Base-by-base conservation (phyloP, 2,329 filamentous ascomycete genomes). In the Kalmusia sp. region DNA sequence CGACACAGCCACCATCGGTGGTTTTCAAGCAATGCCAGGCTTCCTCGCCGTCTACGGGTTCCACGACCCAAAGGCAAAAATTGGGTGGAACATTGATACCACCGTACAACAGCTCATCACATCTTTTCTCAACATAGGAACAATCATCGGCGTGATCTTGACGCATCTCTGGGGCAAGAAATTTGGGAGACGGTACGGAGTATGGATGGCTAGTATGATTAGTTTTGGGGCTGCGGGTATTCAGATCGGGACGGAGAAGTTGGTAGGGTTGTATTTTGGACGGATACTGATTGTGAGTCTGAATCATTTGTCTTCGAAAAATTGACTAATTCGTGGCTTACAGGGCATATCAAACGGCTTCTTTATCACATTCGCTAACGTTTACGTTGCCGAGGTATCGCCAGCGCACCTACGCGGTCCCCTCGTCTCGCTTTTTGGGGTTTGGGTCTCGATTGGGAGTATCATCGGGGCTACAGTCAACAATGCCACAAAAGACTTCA, bases 341-440 rank as follows among this genome's bases (percentile, higher is more conserved):
- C 28, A 59, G 19, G 59, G 59, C 15, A 52, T 62, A 11, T 55
- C 59, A 4, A 62, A 62, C 28, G 59, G 59, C 5, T 77, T 82
- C 60, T 77, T 83, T 63, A 81, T 84, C 77, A 83, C 81, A 3
- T 83, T 79, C 56, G 77, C 76, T 1, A 78, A 80, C 52, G 66
- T 80, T 1, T 80, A 78, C 61, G 71, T 80, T 5, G 76, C 77
- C 11, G 80, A 83, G 30, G 54, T 48, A 1, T 49, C 53, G 2
- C 59, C 59, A 21, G 54, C 57, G 9, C 59, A 62, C 44, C 33
- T 62, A 21, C 57, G 80, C 7, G 52, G 77, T 41, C 72, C 81
- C 3, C 76, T 60, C 30, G 59, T 62, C 17, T 52, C 59, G 1
- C 55, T 82, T 15, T 80, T 81, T 51, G 76, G 75, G 1, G 76